Evolutionary conservation across 331 rosid species (phyloP).

Genomic region (Telfairia occidentalis): DNA sequence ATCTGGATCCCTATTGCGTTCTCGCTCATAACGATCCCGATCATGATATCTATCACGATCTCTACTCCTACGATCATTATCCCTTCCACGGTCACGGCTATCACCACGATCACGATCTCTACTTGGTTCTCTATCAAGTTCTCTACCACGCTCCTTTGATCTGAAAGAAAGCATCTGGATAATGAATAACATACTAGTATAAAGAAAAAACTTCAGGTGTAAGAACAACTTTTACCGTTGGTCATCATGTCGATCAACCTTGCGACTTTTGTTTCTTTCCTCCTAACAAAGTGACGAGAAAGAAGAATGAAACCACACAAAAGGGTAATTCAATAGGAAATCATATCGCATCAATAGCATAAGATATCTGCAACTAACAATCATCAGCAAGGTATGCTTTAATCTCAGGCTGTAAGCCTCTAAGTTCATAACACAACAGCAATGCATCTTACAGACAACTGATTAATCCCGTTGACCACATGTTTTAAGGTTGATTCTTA

Average conservation of each 20-base stretch:
- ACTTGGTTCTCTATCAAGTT: conserved; percentile 60
- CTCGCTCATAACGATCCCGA: conserved; percentile 67
- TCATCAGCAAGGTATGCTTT: background rate
- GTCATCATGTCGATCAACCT: conserved; percentile 62
- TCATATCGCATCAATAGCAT: background rate
- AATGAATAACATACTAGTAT: background rate
- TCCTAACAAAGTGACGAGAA: conserved; percentile 53
- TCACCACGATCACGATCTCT: conserved; percentile 60
- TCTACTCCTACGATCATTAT: conserved; percentile 64
- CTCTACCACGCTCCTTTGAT: conserved; percentile 75
- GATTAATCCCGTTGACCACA: too few relatives aligned
- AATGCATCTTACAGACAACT: background rate
- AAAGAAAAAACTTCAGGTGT: background rate
- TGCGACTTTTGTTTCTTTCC: conserved; percentile 68
- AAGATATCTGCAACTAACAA: background rate
- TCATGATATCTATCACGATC: conserved; percentile 80
- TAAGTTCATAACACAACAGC: background rate
- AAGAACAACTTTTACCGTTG: conserved; percentile 39
- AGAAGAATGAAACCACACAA: conserved; percentile 13
- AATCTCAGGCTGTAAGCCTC: background rate
- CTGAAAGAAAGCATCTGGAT: conserved; percentile 20
- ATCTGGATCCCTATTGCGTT: conserved; percentile 58
- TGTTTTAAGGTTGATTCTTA: too few relatives aligned
- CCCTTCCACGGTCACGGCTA: conserved; percentile 71
- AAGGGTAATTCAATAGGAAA: conserved; percentile 7